phyloP scores from a whole-genome alignment of 345 rosid genomes.

The Firmiana major region DNA sequence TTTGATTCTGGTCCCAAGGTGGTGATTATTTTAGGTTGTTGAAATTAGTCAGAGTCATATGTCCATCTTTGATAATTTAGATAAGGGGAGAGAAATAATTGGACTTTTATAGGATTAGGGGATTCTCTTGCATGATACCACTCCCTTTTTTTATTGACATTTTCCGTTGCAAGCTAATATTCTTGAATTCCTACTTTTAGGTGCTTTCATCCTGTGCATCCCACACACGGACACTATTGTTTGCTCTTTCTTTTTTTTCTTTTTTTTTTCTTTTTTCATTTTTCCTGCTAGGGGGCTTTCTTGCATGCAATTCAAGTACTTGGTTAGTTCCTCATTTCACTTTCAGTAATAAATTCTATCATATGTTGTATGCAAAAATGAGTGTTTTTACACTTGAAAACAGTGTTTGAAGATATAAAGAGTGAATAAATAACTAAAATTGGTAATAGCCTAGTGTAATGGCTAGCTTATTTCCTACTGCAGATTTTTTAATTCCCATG shows the following conservation, averaged over 20 bases:
- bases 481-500: conserved; percentile 82
- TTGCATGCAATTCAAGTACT: neutral
- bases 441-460: neutral
- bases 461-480: conserved; percentile 10
- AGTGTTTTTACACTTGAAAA: neutral
- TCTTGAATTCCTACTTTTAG: neutral
- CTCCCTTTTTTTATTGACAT: neutral
- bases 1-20: neutral
- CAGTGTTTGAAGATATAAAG: neutral
- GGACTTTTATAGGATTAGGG: neutral
- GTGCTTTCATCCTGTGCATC: neutral
- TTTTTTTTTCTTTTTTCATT: too few relatives aligned
- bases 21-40: neutral
- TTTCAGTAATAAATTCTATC: neutral
- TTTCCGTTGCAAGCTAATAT: neutral
- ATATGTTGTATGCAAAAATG: neutral
- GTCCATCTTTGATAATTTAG: neutral
- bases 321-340: neutral
- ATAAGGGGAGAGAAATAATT: neutral
- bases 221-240: neutral
- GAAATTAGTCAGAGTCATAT: neutral
- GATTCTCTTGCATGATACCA: neutral
- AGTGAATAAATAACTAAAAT: neutral
- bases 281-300: neutral
- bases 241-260: neutral